phyloP scores from a whole-genome alignment of 1,284 basidiomycete species.

The Waitea zeae region DNA sequence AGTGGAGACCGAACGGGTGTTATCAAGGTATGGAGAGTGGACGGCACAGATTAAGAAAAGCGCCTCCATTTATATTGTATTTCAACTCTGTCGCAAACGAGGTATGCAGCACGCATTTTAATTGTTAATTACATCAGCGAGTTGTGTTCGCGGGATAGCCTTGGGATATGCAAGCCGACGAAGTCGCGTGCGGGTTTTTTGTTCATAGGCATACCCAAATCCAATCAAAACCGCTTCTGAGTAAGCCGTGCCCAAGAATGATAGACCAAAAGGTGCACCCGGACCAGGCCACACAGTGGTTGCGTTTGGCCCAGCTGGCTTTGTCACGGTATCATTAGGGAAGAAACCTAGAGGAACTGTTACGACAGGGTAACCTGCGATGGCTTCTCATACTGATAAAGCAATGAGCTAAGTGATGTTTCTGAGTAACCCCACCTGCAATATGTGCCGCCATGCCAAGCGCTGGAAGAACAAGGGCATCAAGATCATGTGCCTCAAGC shows the following conservation, averaged over 20 bases:
- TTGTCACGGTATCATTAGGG: conserved; percentile 23
- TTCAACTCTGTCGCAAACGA: too few species aligned
- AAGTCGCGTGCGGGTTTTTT: conserved; percentile 27
- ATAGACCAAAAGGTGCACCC: conserved; percentile 29
- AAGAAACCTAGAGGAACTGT: conserved; percentile 45
- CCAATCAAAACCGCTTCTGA: conserved; percentile 28
- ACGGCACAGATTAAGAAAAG: conserved; percentile 27
- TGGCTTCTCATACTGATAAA: conserved; percentile 28
- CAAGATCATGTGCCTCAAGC: conserved; percentile 27
- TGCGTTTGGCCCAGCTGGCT: too few species aligned
- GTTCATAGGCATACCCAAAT: conserved; percentile 36
- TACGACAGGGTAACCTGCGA: neutral
- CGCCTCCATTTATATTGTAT: too few species aligned
- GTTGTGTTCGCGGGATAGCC: conserved; percentile 32
- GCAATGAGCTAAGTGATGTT: conserved; percentile 3
- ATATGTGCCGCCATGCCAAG: conserved; percentile 27
- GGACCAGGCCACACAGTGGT: conserved; percentile 15
- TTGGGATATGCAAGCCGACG: conserved; percentile 20
- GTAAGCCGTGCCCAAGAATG: conserved; percentile 31
- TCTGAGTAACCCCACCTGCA: conserved; percentile 10
- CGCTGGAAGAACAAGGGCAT: conserved; percentile 40
- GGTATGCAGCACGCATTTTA: too few species aligned
- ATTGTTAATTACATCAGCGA: conserved; percentile 24
- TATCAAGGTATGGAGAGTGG: conserved; percentile 71
- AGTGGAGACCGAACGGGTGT: conserved; percentile 72